Evolutionary conservation across 495 filamentous ascomycete genomes (phyloP).

Genomic region (Filosporella fistucella): DNA sequence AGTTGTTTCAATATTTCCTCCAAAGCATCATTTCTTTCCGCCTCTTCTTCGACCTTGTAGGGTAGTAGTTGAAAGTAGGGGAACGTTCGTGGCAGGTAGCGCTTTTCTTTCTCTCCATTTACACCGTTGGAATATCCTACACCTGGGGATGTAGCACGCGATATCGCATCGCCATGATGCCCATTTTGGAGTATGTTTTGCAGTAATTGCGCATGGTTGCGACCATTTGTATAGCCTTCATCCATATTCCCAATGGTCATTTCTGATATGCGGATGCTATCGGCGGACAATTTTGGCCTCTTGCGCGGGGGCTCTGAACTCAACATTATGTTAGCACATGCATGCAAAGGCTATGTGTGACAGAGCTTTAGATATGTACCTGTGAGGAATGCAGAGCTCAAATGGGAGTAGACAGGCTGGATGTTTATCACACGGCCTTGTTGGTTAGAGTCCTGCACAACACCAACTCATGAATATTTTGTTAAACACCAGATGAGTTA

Average conservation of each 20-base stretch:
- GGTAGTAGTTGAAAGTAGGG: conserved; percentile 87
- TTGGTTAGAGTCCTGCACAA: conserved; percentile 4
- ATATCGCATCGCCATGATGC: conserved; percentile 16
- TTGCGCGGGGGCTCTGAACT: conserved; percentile 6
- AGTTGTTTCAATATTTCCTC: conserved; percentile 86
- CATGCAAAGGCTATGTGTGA: conserved; percentile 1
- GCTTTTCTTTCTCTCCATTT: conserved; percentile 33
- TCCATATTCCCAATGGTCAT: conserved; percentile 16
- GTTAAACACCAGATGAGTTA: conserved; percentile 1
- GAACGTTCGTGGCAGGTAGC: conserved; percentile 85
- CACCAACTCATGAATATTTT: conserved; percentile 6
- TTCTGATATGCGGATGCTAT: not conserved
- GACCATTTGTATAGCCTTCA: conserved; percentile 20
- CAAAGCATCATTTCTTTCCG: conserved; percentile 66
- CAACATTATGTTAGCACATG: conserved; percentile 5
- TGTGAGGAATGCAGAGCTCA: not conserved
- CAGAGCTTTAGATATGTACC: not conserved
- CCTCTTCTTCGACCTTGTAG: conserved; percentile 75
- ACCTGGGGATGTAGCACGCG: conserved; percentile 26
- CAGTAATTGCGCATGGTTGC: conserved; percentile 18
- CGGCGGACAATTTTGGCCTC: conserved; percentile 2
- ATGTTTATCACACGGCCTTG: conserved; percentile 11
- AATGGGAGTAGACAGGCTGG: no score
- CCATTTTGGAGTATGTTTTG: conserved; percentile 19
- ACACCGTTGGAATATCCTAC: conserved; percentile 17